phyloP scores from a whole-genome alignment of 495 filamentous ascomycete genomes.

The Penicillium lagena region DNA sequence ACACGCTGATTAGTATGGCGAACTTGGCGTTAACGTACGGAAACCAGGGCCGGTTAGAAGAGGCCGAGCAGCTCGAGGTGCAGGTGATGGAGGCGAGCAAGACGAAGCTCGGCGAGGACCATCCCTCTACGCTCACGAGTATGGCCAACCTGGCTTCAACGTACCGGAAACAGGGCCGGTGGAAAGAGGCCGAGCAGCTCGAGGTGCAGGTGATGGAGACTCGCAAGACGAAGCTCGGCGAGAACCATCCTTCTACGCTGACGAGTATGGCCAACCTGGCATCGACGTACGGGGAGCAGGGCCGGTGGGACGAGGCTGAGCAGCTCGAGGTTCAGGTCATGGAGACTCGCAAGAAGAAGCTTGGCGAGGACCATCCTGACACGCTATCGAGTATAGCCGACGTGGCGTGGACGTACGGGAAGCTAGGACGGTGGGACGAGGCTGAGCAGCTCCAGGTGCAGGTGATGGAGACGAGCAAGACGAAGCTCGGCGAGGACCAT shows the following conservation, averaged over 20 bases:
- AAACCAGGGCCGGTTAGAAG: neutral
- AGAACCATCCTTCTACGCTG: too few relatives aligned
- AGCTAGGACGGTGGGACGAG: neutral
- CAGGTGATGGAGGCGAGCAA: too few relatives aligned
- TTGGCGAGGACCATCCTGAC: slow-evolving; percentile 7
- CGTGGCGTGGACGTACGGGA: neutral
- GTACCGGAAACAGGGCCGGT: too few relatives aligned
- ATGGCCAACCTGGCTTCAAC: too few relatives aligned
- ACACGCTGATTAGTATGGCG: slow-evolving; percentile 7
- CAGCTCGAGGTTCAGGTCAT: neutral
- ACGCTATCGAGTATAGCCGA: slow-evolving; percentile 5
- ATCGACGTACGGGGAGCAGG: too few relatives aligned
- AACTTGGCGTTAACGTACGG: slow-evolving; percentile 1
- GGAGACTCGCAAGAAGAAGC: neutral
- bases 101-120: too few relatives aligned
- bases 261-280: neutral
- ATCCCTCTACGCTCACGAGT: too few relatives aligned
- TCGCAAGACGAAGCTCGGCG: too few relatives aligned
- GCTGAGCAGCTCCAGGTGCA: slow-evolving; percentile 6
- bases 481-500: slow-evolving; percentile 23
- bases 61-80: neutral
- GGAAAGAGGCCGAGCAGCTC: too few relatives aligned
- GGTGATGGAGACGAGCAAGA: slow-evolving; percentile 13
- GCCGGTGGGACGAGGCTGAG: neutral
- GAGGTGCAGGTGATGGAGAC: too few relatives aligned